Base-by-base conservation (phyloP, 176 grass and related monocot genomes). In the Triticum monococcum region DNA sequence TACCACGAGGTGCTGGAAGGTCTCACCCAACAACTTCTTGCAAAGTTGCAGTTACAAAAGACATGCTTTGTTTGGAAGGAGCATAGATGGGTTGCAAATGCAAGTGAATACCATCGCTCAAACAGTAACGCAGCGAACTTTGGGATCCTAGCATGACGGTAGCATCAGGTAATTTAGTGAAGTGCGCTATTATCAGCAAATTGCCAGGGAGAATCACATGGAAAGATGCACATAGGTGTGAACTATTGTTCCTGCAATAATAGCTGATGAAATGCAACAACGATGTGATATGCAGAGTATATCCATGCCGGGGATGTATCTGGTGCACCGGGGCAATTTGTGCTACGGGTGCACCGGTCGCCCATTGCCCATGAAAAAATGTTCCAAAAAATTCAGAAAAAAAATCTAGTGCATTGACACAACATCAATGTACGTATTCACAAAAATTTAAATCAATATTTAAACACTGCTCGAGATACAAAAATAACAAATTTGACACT, bases 201-300 rank as follows among this genome's bases (percentile, higher is more conserved):
- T 33, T 45, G 20, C 68, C 22, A 7, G 23, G 50, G 26, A 63
- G 59, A 33, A 48, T 24, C 54, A 48, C 10, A 32, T 48, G 37
- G 37, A 76, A 76, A 18, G 25, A 76, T 59, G 66, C 20, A 65
- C 41, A 4, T 12, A 62, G 26, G 20, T n/a, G 3, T 75, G 74
- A 84, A 43, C 12, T 3, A 2, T 83, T 25, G 48, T 72, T 82
- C 80, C 46, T 71, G 30, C 46, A 82, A 22, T 33, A 5, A 16
- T 64, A 46, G 25, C 57, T 64, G 25, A 45, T 84, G 26, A 64
- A 48, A 46, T 75, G 37, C 82, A 77, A 77, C 5, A 77, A 31
- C 52, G 50, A 84, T 24, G 65, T 56, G 65, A 36, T 68, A 10
- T 52, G 45, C 20, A 38, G 20, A 71, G 12, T 9, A 37, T 70